phyloP scores from a whole-genome alignment of 78 protist species.

The Dictyostelium purpureum region DNA sequence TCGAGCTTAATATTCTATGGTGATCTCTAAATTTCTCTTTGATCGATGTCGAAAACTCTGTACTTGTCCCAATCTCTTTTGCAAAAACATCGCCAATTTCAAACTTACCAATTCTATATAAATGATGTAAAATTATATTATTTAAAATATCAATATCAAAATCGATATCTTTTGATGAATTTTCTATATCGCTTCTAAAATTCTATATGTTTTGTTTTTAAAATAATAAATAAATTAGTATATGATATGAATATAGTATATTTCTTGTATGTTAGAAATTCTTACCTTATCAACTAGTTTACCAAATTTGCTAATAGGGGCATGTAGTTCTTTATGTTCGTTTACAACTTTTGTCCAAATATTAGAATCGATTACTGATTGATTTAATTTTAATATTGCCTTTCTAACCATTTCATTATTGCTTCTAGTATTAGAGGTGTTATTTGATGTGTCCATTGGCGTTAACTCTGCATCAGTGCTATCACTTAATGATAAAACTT shows the following conservation, averaged over 20 bases:
- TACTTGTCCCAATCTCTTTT: not conserved
- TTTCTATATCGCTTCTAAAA: slow-evolving; percentile 50
- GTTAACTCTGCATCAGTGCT: no score
- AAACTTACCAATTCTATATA: slow-evolving; percentile 80
- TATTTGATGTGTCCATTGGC: no score
- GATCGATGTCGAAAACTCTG: not conserved
- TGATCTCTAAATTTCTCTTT: slow-evolving; percentile 31
- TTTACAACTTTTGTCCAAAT: slow-evolving; percentile 11
- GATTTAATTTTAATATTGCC: slow-evolving; percentile 27
- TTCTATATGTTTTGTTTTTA: not conserved
- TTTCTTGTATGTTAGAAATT: not conserved
- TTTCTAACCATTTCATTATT: slow-evolving; percentile 18
- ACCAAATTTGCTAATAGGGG: slow-evolving; percentile 80
- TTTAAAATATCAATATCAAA: slow-evolving; percentile 43
- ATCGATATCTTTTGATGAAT: slow-evolving; percentile 52
- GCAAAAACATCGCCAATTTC: slow-evolving; percentile 61
- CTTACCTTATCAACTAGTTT: slow-evolving; percentile 80
- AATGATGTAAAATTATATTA: slow-evolving; percentile 72
- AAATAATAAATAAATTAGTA: not conserved
- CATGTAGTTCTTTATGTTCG: slow-evolving; percentile 73
- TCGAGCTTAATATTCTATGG: slow-evolving; percentile 34
- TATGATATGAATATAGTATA: not conserved
- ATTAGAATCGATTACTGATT: slow-evolving; percentile 28
- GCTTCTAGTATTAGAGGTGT: not conserved
- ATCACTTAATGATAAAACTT: not conserved